Evolutionary conservation across 2,329 filamentous ascomycete genomes (phyloP).

Genomic region (Huntiella savannae): DNA sequence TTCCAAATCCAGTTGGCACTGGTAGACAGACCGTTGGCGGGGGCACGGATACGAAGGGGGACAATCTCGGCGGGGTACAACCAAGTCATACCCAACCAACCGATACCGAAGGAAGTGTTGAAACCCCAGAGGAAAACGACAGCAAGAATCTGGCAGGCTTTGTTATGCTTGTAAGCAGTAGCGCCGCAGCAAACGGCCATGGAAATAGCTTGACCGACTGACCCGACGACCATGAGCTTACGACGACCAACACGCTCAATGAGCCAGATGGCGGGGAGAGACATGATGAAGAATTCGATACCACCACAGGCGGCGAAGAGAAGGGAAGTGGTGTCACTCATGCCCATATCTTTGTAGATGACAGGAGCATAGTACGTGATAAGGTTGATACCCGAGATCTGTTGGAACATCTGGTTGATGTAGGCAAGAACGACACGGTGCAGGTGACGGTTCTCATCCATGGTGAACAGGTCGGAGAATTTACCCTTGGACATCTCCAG

Average conservation of each 20-base stretch:
- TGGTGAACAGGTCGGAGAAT: slow-evolving; percentile 37
- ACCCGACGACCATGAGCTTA: slow-evolving; percentile 53
- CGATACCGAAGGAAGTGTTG: slow-evolving; percentile 33
- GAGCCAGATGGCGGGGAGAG: slow-evolving; percentile 27
- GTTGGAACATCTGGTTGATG: slow-evolving; percentile 44
- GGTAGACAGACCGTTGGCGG: slow-evolving; percentile 36
- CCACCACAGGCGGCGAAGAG: slow-evolving; percentile 22
- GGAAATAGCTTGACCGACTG: slow-evolving; percentile 35
- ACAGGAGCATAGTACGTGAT: slow-evolving; percentile 44
- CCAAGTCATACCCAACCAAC: slow-evolving; percentile 31
- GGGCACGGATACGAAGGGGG: slow-evolving; percentile 45
- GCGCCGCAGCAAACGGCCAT: slow-evolving; percentile 38
- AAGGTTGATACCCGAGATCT: slow-evolving; percentile 43
- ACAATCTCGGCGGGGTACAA: slow-evolving; percentile 49
- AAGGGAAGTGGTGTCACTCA: slow-evolving; percentile 34
- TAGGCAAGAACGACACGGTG: slow-evolving; percentile 42
- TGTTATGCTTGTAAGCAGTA: slow-evolving; percentile 16
- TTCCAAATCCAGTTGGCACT: slow-evolving; percentile 44
- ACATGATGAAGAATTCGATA: slow-evolving; percentile 37
- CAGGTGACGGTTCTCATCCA: slow-evolving; percentile 29
- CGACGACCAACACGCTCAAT: slow-evolving; percentile 49
- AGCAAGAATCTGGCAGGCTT: slow-evolving; percentile 36
- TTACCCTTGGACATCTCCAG: slow-evolving; percentile 37
- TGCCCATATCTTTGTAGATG: slow-evolving; percentile 32
- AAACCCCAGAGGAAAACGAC: slow-evolving; percentile 52